Base-by-base conservation (phyloP, 176 grass and related monocot species). In the Carex parvula region DNA sequence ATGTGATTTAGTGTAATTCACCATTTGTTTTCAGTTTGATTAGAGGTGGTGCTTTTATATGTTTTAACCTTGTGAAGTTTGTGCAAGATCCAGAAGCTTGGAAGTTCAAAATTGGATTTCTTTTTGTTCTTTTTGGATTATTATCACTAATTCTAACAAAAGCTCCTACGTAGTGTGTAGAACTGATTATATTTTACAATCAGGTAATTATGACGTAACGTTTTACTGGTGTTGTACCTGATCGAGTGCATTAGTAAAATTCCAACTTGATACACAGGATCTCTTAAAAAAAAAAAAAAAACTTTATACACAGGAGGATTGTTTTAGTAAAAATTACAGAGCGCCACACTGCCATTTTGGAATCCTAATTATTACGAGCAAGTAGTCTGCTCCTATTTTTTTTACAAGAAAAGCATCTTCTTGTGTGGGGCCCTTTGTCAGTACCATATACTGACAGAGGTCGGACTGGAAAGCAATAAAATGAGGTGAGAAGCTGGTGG, bases 1-100 rank as follows among this genome's bases (percentile, higher is more conserved):
- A 77, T 55, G 50, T 78, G 26, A 57, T 78, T 57, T 78, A 16
- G 48, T 78, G 26, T 57, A 57, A 78, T 78, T 78, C 22, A 24
- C 48, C 46, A 53, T 54, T 57, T 78, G 24, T 16, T 78, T 57
- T 78, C 33, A 8, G 52, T 78, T 76, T 78, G 52, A 1, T 53
- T 52, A 5, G n/a, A 16, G 12, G 11, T 69, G 44, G 46, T 16
- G 11, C 5, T 75, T 73, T 53, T 15, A 54, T 75, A 39, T 69
- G 33, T 37, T 18, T 7, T 41, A 69, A 41, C 13, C 32, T 69
- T 13, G 16, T 17, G 18, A 59, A 58, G 55, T 5, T 66, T 64
- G 8, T 67, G 39, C 42, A 74, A 74, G 70, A 4, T 73, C n/a
- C 42, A 73, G 70, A 48, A 24, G 41, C 42, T 46, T 48, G 63